Percentiles rank a stretch among this genome's conserved stretches.
Conservation (phyloP, 768 basidiomycete species). For the Mycena floridula region DNA sequence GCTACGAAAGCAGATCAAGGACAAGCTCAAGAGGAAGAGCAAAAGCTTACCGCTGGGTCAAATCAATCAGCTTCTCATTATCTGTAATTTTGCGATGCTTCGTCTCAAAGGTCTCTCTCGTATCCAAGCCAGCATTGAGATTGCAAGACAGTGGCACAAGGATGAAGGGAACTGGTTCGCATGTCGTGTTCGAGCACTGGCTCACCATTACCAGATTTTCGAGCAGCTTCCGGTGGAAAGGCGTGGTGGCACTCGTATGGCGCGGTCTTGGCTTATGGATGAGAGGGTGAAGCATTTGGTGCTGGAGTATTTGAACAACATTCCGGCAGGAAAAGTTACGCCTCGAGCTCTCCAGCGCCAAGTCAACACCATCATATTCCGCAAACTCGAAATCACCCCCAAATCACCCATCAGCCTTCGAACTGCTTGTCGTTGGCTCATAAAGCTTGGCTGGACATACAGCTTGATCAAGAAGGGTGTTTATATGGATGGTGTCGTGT, state of each 20-base stretch:
- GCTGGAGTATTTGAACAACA: not conserved
- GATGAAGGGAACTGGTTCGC: slow-evolving; percentile 11
- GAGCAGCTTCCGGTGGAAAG: slow-evolving; percentile 9
- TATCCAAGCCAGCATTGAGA: slow-evolving; percentile 10
- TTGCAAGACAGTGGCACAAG: slow-evolving; percentile 16
- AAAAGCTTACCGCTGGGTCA: slow-evolving; percentile 1
- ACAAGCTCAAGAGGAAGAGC: not conserved
- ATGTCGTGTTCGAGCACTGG: slow-evolving; percentile 7
- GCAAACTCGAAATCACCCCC: slow-evolving; percentile 5
- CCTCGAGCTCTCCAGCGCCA: not conserved
- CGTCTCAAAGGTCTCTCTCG: slow-evolving; percentile 6
- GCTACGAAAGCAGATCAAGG: not conserved
- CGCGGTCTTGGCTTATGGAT: not conserved
- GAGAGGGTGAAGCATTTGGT: not conserved
- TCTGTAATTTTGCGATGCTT: slow-evolving; percentile 12
- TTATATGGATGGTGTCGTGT: slow-evolving; percentile 16
- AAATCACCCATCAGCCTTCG: slow-evolving; percentile 1
- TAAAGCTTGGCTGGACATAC: slow-evolving; percentile 11
- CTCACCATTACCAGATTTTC: slow-evolving; percentile 13
- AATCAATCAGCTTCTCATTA: slow-evolving; percentile 11
- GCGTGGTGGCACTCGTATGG: slow-evolving; percentile 1
- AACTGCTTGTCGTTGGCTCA: slow-evolving; percentile 5
- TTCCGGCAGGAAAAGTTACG: not conserved
- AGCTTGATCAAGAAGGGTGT: slow-evolving; percentile 4
- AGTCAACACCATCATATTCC: not conserved